These are phyloP conservation scores for Podospora pseudocomata DNA, from an alignment of 495 filamentous ascomycete genomes.

Conservation along the genomic window DNA sequence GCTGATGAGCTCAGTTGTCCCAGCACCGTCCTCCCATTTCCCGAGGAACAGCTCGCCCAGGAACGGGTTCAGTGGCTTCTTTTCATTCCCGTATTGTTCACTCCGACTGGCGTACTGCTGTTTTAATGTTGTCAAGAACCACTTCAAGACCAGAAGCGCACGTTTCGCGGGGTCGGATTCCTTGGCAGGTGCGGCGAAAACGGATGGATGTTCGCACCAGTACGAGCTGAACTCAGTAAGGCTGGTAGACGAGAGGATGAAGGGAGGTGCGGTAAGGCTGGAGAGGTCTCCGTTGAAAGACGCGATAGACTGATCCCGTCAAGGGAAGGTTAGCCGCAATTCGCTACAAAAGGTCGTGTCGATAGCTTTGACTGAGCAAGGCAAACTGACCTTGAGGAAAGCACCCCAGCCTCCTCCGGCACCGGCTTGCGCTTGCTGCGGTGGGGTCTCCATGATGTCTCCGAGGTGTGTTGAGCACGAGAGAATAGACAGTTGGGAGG, in stretches of 20 bases:
- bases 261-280: constrained; percentile 89
- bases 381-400: constrained; percentile 49
- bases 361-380: neutral
- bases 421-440: constrained; percentile 37
- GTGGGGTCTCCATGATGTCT: constrained; percentile 23
- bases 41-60: constrained; percentile 88
- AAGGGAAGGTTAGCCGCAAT: constrained; percentile 9
- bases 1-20: constrained; percentile 60
- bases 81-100: constrained; percentile 90
- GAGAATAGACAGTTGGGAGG: neutral
- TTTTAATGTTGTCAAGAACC: constrained; percentile 95
- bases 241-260: constrained; percentile 89
- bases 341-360: neutral
- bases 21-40: constrained; percentile 74
- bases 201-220: constrained; percentile 88
- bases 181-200: constrained; percentile 80
- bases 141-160: constrained; percentile 84
- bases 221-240: constrained; percentile 94
- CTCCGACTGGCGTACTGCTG: constrained; percentile 89
- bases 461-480: neutral
- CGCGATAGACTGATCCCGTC: constrained; percentile 68
- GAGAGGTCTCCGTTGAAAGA: constrained; percentile 96
- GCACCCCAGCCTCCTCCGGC: constrained; percentile 46
- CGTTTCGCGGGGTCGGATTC: constrained; percentile 81
- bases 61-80: constrained; percentile 94